phyloP scores from a whole-genome alignment of 2,329 filamentous ascomycete genomes.

The Gaeumannomyces sp. region DNA sequence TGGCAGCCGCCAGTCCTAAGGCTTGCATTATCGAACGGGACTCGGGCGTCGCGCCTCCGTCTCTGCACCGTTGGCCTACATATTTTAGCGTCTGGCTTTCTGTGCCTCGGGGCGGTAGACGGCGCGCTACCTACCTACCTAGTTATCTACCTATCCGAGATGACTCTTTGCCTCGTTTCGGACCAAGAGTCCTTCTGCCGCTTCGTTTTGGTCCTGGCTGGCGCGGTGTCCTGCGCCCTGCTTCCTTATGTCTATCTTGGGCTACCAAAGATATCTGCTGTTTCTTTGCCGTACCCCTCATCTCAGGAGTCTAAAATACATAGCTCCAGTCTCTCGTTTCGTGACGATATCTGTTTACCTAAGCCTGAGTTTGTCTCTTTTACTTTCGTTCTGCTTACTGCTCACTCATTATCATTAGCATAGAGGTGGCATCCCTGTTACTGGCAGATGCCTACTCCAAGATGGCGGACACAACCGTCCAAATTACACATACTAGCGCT shows the following conservation, averaged over 20 bases:
- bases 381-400: neutral
- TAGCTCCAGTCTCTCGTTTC: too few relatives aligned
- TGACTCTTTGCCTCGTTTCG: neutral
- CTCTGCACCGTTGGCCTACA: neutral
- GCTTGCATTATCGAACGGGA: too few relatives aligned
- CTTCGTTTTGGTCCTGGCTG: neutral
- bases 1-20: neutral
- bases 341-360: neutral
- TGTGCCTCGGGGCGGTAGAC: neutral
- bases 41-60: neutral
- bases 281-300: too few relatives aligned
- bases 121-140: neutral
- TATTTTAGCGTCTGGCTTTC: neutral
- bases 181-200: neutral
- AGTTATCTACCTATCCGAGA: neutral
- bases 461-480: neutral
- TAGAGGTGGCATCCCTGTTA: neutral
- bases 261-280: too few relatives aligned
- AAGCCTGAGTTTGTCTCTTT: neutral
- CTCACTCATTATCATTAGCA: neutral
- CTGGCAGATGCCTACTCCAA: neutral
- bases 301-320: too few relatives aligned
- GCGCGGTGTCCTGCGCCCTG: neutral
- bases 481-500: neutral
- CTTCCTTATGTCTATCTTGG: neutral